Base-by-base conservation (phyloP, 148 eudicot genomes). In the Dianthus caryophyllus region DNA sequence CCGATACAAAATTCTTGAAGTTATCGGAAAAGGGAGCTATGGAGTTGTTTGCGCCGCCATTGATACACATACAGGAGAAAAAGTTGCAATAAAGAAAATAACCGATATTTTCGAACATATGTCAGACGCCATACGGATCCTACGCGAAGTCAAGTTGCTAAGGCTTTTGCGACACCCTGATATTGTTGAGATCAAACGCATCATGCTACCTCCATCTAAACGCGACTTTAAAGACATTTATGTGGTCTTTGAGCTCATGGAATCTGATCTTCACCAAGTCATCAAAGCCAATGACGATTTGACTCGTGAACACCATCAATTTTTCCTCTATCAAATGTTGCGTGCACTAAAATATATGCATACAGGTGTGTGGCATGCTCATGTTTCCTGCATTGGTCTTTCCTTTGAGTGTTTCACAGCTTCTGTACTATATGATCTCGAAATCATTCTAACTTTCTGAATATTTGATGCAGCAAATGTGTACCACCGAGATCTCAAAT, bases 191-290 rank as follows among this genome's bases (percentile, higher is more conserved):
- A 91, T 91, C 54, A 91, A 88, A 71, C 88, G 92, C 68, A 88
- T 91, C 67, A 83, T 91, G 89, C 50, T 91, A 71, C 96, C 97
- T 61, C 96, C 91, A 47, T 88, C 96, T 20, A 78, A 77, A 71
- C 78, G 87, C 30, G 96, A 88, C 56, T 91, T 91, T 70, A 91
- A 66, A 72, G 97, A 91, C 70, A 86, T 91, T 58, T 91, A 78
- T 78, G 97, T 91, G 65, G 97, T 91, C 56, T 91, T 88, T 73
- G 97, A 91, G 85, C 88, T 88, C 50, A 91, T 91, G 96, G 97
- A 91, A 66, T 88, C 95, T 36, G 95, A 91, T 73, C 90, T 88
- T 77, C 90, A 88, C 71, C 89, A 88, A 80, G 96, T 88, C 75
- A 91, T 91, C 77, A 88, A 84, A 79, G 90, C 95, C 43, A 88